Conservation (phyloP, 1,284 basidiomycete species). For the Rhodotorula sp. region DNA sequence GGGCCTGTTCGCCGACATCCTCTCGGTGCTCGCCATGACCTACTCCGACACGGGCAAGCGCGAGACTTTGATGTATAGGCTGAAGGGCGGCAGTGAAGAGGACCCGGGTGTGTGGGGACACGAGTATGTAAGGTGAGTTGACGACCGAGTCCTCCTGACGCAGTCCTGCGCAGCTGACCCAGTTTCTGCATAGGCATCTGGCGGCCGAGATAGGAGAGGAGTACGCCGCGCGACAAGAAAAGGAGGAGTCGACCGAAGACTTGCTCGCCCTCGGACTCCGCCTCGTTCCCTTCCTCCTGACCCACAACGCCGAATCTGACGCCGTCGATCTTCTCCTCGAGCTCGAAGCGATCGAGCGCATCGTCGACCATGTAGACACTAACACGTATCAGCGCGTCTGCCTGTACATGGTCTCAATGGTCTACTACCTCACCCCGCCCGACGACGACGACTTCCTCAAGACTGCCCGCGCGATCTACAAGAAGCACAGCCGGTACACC, state of each 20-base stretch:
- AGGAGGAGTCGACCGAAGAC: conserved; percentile 61
- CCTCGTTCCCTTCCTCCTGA: conserved; percentile 86
- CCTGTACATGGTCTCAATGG: conserved; percentile 95
- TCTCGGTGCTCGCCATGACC: conserved; percentile 99
- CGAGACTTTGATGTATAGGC: conserved; percentile 88
- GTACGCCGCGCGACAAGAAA: conserved; percentile 60
- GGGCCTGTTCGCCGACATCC: conserved; percentile 95
- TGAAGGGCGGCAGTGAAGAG: conserved; percentile 75
- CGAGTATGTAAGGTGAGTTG: conserved; percentile 73
- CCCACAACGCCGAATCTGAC: conserved; percentile 97
- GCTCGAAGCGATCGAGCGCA: conserved; percentile 81
- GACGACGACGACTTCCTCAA: conserved; percentile 89
- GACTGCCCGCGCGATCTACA: conserved; percentile 87
- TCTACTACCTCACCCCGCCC: conserved; percentile 86
- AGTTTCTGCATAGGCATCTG: conserved; percentile 60
- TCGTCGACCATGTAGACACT: conserved; percentile 71
- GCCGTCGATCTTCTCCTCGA: conserved; percentile 96
- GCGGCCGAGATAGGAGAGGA: conserved; percentile 96
- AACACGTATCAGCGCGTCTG: conserved; percentile 93
- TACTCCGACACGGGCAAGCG: conserved; percentile 95
- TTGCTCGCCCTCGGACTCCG: conserved; percentile 75
- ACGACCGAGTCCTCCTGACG: not conserved
- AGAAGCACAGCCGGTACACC: conserved; percentile 81
- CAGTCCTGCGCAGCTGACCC: not conserved
- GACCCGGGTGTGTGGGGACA: conserved; percentile 97